Conservation (phyloP, 371 early-diverging fungal species). For the Modicella reniformis region DNA sequence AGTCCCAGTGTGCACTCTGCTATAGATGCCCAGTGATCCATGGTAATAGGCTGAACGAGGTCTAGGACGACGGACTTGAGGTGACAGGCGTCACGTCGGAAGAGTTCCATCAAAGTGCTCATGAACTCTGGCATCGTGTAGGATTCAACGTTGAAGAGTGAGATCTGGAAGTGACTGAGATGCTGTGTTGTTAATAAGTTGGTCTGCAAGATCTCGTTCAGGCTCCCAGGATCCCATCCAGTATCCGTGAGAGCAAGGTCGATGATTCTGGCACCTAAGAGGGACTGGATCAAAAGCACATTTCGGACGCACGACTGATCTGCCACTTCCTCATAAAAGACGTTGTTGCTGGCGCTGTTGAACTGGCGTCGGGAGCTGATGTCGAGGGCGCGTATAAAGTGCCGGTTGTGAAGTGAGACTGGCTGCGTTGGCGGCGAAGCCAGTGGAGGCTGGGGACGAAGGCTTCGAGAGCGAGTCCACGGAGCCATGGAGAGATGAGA, state of each 20-base stretch:
- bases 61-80: constrained; percentile 31
- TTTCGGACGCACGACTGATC: constrained; percentile 37
- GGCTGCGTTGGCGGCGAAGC: too few relatives aligned
- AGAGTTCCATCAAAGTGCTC: constrained; percentile 20
- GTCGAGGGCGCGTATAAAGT: constrained; percentile 39
- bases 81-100: constrained; percentile 16
- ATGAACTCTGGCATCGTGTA: constrained; percentile 15
- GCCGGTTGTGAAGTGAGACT: constrained; percentile 24
- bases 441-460: too few relatives aligned
- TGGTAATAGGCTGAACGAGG: constrained; percentile 24
- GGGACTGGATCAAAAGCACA: constrained; percentile 35
- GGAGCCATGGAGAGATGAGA: too few relatives aligned
- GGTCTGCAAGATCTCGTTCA: constrained; percentile 21
- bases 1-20: constrained; percentile 42
- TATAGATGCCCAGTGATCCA: constrained; percentile 25
- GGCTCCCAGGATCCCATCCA: constrained; percentile 40
- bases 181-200: constrained; percentile 23
- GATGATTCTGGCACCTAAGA: constrained; percentile 32
- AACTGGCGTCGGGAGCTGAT: constrained; percentile 33
- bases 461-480: too few relatives aligned
- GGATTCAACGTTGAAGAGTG: constrained; percentile 34
- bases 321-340: constrained; percentile 34
- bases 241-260: constrained; percentile 39
- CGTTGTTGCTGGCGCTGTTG: constrained; percentile 28
- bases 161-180: constrained; percentile 33